phyloP scores from a whole-genome alignment of 306 rosid genomes.

The Phaseolus lunatus region DNA sequence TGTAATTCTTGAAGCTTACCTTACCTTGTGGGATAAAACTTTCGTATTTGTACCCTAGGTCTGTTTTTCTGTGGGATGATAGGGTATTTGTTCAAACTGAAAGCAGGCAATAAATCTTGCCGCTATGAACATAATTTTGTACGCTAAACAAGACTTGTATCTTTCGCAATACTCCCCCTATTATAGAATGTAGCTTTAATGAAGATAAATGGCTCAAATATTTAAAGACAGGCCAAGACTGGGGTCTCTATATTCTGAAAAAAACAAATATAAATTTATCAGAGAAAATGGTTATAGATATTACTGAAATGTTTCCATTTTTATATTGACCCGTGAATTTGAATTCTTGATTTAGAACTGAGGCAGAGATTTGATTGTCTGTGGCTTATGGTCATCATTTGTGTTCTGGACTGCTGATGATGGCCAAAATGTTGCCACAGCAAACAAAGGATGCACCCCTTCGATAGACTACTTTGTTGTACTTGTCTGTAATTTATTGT shows the following conservation, averaged over 20 bases:
- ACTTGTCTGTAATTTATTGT: not conserved
- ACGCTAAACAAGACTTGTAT: slow-evolving; percentile 18
- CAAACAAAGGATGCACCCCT: not conserved
- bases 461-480: not conserved
- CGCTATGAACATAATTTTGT: not conserved
- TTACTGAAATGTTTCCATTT: too few relatives aligned
- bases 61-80: not conserved
- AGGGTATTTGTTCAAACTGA: slow-evolving; percentile 14
- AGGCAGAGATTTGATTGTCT: not conserved
- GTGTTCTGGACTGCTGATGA: not conserved
- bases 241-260: too few relatives aligned
- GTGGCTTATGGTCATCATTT: not conserved
- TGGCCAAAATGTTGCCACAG: not conserved
- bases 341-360: not conserved
- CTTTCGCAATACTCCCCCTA: not conserved
- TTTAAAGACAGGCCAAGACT: not conserved
- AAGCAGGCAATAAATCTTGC: slow-evolving; percentile 22
- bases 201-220: not conserved
- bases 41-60: not conserved
- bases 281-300: not conserved
- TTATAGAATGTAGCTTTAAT: not conserved
- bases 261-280: not conserved
- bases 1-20: not conserved
- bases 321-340: not conserved
- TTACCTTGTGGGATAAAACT: not conserved